phyloP scores from a whole-genome alignment of 2,329 filamentous ascomycete genomes.

The Penicillium nordicum region DNA sequence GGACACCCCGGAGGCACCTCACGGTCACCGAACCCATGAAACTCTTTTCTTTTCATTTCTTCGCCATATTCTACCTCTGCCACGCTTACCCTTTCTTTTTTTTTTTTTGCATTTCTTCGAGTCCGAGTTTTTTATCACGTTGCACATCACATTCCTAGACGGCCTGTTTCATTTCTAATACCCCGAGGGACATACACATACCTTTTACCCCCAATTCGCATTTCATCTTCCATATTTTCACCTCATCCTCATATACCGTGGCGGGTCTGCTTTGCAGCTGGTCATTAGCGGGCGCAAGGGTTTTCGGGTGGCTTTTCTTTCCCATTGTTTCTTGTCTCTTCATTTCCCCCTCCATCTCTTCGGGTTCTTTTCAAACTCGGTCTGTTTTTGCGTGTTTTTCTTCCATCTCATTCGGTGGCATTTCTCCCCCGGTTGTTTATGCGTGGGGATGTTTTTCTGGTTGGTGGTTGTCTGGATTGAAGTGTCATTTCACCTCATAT shows the following conservation, averaged over 20 bases:
- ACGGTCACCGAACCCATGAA: constrained; percentile 25
- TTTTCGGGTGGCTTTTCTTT: constrained; percentile 35
- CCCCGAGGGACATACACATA: constrained; percentile 20
- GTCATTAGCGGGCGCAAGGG: constrained; percentile 40
- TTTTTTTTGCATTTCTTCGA: constrained; percentile 2
- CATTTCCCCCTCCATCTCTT: constrained; percentile 11
- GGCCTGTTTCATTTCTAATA: constrained; percentile 28
- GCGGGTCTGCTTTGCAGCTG: constrained; percentile 31
- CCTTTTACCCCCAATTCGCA: constrained; percentile 6
- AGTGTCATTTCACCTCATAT: constrained; percentile 2
- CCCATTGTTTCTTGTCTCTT: constrained; percentile 2
- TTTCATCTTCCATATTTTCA: constrained; percentile 14
- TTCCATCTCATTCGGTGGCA: constrained; percentile 1
- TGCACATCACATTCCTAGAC: constrained; percentile 24
- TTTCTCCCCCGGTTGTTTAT: not conserved
- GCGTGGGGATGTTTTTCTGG: not conserved
- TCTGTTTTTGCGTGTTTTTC: not conserved
- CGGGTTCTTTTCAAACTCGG: not conserved
- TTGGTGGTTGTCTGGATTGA: constrained; percentile 5
- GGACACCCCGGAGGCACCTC: constrained; percentile 28
- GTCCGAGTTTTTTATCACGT: constrained; percentile 15
- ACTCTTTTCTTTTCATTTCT: not conserved
- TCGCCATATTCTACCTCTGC: not conserved
- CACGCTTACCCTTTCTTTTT: not conserved
- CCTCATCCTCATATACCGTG: constrained; percentile 26